Base-by-base conservation (phyloP, 2,329 filamentous ascomycete genomes). In the Aureobasidium sp. region DNA sequence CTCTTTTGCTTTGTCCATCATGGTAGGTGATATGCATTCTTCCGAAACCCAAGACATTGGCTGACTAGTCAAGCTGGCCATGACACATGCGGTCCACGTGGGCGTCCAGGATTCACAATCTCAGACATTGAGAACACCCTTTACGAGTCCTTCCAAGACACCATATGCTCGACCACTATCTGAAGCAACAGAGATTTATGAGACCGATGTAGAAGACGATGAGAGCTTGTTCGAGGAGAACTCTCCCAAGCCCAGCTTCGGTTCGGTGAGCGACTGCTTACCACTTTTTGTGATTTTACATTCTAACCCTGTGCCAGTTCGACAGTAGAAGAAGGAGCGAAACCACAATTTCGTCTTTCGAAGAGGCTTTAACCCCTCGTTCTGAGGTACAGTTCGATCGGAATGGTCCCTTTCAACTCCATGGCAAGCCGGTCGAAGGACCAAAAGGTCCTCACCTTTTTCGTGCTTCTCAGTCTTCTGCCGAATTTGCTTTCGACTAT, bases 381-480 rank as follows among this genome's bases (percentile, higher is more conserved):
- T 88, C 88, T 49, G 81, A 81, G 66, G 66, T 63, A 21, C 70
- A 68, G 42, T 80, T 83, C 65, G 81, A 84, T 64, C 81, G 80
- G 64, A 25, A 27, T 50, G 57, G 57, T 9, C 79, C 79, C 32
- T 90, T 86, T 68, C 79, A 84, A 55, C 81, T 87, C 66, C 81
- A 85, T 27, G 85, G 73, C 63, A 88, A 88, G 73, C 81, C 86
- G 36, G 85, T 93, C 7, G 82, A 91, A 71, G 92, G 92, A 0
- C 92, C 92, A 2, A 83, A 82, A 66, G 92, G 92, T 1, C 92
- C 92, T 10, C 92, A 96, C 76, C 81, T 96, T 16, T 96, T 96
- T 75, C 85, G 89, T 66, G 82, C 82, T 63, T 91, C 88, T 25
- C 80, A 84, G 62, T 81, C 83, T 36, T 82, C 85, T 58, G 70